Base-by-base conservation (phyloP, 1,139 yeast genomes). In the Blastobotrys ciferrii region DNA sequence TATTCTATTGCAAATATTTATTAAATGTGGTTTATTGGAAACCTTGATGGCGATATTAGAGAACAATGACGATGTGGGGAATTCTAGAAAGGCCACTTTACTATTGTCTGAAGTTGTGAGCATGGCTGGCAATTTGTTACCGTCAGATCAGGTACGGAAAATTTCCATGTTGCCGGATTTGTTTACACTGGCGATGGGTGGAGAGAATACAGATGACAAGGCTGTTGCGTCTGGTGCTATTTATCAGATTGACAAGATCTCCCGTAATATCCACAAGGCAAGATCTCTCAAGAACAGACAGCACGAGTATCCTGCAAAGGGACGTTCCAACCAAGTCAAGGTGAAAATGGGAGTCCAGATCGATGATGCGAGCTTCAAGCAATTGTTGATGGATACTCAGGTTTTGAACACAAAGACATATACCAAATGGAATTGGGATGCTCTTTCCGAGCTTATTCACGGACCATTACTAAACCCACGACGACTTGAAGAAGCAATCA, bases 391-490 rank as follows among this genome's bases (percentile, higher is more conserved):
- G 37, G 83, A 83, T 45, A 81, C 96, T 0, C 81, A 77, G 55
- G 89, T 92, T 1, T 66, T 88, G 41, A 76, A 84, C 4, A 82
- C 95, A 0, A 92, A 91, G 61, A 88, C 84, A 47, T 89, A 77
- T 61, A 74, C 81, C 2, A 82, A 81, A 46, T 94, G 99, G 99
- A 84, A 89, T 61, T 91, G 98, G 96, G 77, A 76, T 30, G 70
- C 82, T 1, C 70, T 91, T 1, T 70, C 77, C 6, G 84, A 80
- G 49, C 68, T 92, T 18, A 77, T 89, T 52, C 85, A 79, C 56
- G 96, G 97, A 0, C 96, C 97, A 0, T 68, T 92, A 19, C 66
- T 80, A 49, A 84, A 81, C 58, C 84, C 88, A 0, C 78, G 74
- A 55, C 70, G 89, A 42, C 74, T 94, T 46, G 95, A 88, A 30